Percentiles rank a stretch among this genome's conserved stretches.
phyloP scores from a whole-genome alignment of 805 yeast species.

The Torulaspora maleeae region DNA sequence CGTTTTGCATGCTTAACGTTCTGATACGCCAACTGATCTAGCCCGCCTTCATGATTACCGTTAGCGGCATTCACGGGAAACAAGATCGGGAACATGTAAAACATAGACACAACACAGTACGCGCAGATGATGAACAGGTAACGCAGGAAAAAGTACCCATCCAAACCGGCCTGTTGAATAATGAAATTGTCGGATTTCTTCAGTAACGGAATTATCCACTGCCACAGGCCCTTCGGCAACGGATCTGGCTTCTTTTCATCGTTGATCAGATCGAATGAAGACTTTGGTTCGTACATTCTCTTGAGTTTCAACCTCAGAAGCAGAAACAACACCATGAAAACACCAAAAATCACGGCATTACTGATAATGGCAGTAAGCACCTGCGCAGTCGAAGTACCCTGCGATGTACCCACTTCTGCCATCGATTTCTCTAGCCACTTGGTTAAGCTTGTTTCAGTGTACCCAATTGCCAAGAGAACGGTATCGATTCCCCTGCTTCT shows the following conservation, averaged over 20 bases:
- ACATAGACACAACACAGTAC: constrained; percentile 51
- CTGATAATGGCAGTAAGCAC: constrained; percentile 67
- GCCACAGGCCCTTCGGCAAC: constrained; percentile 59
- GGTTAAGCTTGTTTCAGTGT: not conserved
- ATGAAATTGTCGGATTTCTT: constrained; percentile 68
- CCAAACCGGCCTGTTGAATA: constrained; percentile 85
- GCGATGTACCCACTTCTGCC: constrained; percentile 1
- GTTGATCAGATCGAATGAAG: constrained; percentile 54
- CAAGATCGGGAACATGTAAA: constrained; percentile 58
- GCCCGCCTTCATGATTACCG: constrained; percentile 59
- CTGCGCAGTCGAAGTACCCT: constrained; percentile 59
- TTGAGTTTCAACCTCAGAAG: constrained; percentile 62
- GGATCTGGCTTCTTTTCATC: constrained; percentile 69
- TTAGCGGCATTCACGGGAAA: constrained; percentile 79
- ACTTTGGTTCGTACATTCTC: constrained; percentile 81
- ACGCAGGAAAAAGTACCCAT: constrained; percentile 86
- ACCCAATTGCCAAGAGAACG: no score
- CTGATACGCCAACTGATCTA: constrained; percentile 72
- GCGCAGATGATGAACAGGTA: constrained; percentile 57
- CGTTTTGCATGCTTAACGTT: constrained; percentile 58
- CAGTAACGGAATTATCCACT: constrained; percentile 65
- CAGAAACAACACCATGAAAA: constrained; percentile 58
- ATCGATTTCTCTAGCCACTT: not conserved
- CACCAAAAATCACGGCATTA: constrained; percentile 62
- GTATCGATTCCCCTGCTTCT: no score